Base-by-base conservation (phyloP, 208 protist genomes). In the Acanthamoeba rhysodes region DNA sequence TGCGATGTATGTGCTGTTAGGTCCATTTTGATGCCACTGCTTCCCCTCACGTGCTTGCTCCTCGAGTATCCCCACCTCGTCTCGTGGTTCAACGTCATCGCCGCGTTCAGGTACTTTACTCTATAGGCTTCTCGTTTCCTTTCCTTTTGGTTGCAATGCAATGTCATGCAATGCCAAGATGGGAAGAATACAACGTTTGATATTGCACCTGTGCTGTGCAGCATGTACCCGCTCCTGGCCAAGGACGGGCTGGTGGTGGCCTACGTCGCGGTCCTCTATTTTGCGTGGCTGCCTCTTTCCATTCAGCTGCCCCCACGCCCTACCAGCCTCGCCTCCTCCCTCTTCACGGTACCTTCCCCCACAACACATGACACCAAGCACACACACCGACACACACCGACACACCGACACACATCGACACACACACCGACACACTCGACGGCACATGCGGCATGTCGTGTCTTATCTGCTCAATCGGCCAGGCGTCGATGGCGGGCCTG, bases 221-320 rank as follows among this genome's bases (percentile, higher is more conserved):
- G 95, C 37, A 97, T 98, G 97, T 98, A 96, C 74, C 98, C 98
- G 78, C 95, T 98, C 14, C 64, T 98, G 6, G 37, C 74, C 37
- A 98, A 97, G 48, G 98, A 98, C 94, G 95, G 93, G 2, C 68
- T 97, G 0, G 18, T 76, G 2, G 41, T 98, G 34, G 59, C 96
- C 10, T 98, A 98, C 90, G 20, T 93, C 32, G 53, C 70, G 2
- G 18, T 74, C 27, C 90, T 88, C 57, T 27, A 62, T 22, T 9
- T 96, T 4, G 95, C 59, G 22, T 84, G 45, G 62, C 92, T 27
- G 22, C 48, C 96, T 0, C 29, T 68, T 45, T 8, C 59, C 16
- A 16, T 24, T 34, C 24, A 34, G 22, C 53, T 72, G 57, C 8
- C 66, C 41, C 10, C 50, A 7, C 57, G 45, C 10, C 32, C 74